These are phyloP conservation scores for Cryphonectria nitschkei DNA, from an alignment of 2,329 filamentous ascomycete species.

Conservation along the genomic window DNA sequence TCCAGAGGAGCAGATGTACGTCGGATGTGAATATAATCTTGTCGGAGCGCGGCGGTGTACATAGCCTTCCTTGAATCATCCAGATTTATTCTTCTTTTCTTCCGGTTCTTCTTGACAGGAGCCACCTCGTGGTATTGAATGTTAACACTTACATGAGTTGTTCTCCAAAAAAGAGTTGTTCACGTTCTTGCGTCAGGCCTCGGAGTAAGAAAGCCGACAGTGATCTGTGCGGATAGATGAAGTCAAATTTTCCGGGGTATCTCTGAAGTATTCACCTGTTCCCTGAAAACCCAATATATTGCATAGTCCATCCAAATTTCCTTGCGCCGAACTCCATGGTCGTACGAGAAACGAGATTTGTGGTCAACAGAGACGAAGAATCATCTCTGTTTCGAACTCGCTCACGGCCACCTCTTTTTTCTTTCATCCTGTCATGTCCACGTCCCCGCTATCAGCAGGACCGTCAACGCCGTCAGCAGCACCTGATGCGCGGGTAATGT, in stretches of 20 bases:
- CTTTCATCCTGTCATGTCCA: constrained; percentile 39
- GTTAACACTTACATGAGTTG: background rate
- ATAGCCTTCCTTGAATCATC: background rate
- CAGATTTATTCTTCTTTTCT: background rate
- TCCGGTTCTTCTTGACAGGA: background rate
- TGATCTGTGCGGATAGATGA: background rate
- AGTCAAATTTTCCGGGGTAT: constrained; percentile 20
- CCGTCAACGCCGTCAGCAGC: background rate
- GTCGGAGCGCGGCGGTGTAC: background rate
- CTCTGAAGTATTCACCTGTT: constrained; percentile 18
- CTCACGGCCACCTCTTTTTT: background rate
- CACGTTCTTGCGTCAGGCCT: background rate
- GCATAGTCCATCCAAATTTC: background rate
- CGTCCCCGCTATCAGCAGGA: constrained; percentile 26
- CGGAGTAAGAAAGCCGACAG: background rate
- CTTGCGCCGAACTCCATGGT: constrained; percentile 21
- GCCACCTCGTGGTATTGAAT: background rate
- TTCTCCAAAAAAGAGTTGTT: background rate
- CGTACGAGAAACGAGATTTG: background rate
- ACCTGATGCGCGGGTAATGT: constrained; percentile 33
- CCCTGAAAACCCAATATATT: background rate
- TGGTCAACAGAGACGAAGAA: background rate
- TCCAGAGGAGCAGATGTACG: background rate
- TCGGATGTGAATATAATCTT: background rate
- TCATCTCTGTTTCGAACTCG: background rate